Conservation (phyloP, 257 asterid species). For the Salvia miltiorrhiza region DNA sequence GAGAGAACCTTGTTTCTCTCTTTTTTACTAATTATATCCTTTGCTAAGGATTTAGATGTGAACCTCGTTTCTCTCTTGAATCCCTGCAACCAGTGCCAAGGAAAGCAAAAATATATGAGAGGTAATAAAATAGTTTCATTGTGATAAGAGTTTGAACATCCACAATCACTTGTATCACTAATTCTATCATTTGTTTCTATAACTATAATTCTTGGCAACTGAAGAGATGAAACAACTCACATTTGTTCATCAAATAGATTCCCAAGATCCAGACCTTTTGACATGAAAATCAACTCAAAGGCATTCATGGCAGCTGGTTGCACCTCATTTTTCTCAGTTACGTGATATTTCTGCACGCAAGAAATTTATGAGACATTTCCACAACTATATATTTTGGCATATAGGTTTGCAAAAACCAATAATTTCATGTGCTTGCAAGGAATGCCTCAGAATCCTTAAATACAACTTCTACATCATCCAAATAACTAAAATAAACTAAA, state of each 20-base stretch:
- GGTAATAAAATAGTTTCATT: background rate
- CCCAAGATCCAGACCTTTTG: constrained; percentile 92
- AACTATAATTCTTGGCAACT: background rate
- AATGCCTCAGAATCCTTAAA: constrained; percentile 80
- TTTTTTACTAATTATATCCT: constrained; percentile 68
- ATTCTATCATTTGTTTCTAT: background rate
- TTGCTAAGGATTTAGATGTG: constrained; percentile 74
- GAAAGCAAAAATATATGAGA: constrained; percentile 15
- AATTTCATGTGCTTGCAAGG: background rate
- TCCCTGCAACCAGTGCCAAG: constrained; percentile 32
- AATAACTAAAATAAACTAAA: no score
- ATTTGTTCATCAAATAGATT: constrained; percentile 89
- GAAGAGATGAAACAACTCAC: background rate
- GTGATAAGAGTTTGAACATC: background rate
- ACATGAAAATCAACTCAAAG: constrained; percentile 92
- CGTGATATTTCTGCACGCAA: constrained; percentile 66
- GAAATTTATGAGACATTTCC: background rate
- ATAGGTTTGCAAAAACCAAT: background rate
- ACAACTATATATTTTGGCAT: background rate
- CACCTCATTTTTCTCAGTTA: constrained; percentile 77
- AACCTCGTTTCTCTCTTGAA: constrained; percentile 82
- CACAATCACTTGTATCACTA: background rate
- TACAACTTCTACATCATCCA: constrained; percentile 97
- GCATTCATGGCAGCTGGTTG: constrained; percentile 97
- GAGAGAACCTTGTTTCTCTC: constrained; percentile 75